A percentile compares a stretch with the other conserved stretches of the same genome.
These are phyloP conservation scores for Suillus luteus DNA, from an alignment of 768 basidiomycete genomes.

Conservation along the genomic window DNA sequence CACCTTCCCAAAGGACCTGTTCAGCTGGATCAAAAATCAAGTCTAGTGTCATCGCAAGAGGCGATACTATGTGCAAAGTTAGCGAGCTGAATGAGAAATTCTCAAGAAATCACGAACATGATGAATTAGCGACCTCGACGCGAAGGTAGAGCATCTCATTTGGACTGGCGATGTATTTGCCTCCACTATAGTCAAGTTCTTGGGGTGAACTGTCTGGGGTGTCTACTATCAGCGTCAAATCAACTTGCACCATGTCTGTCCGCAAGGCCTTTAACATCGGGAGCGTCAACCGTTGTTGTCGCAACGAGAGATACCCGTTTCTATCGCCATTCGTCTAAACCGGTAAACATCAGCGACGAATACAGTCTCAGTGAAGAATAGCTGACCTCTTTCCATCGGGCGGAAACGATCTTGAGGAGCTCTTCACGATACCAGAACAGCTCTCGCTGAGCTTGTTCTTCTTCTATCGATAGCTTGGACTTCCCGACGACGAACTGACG, in stretches of 20 bases:
- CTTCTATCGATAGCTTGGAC: constrained; percentile 56
- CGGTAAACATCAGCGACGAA: constrained; percentile 7
- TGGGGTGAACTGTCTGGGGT: constrained; percentile 20
- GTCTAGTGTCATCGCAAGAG: constrained; percentile 55
- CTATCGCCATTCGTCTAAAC: constrained; percentile 77
- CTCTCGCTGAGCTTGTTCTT: constrained; percentile 69
- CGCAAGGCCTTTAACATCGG: constrained; percentile 81
- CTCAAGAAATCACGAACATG: constrained; percentile 48
- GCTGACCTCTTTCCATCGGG: constrained; percentile 85
- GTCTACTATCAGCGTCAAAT: constrained; percentile 49
- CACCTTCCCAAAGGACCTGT: constrained; percentile 71
- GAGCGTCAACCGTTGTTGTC: constrained; percentile 74
- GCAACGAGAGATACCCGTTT: constrained; percentile 72
- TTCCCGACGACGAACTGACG: constrained; percentile 90
- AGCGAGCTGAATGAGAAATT: constrained; percentile 9
- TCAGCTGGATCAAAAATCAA: constrained; percentile 59
- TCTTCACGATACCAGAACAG: constrained; percentile 97
- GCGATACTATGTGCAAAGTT: constrained; percentile 41
- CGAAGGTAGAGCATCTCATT: constrained; percentile 68
- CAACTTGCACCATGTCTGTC: constrained; percentile 62
- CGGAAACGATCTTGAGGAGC: constrained; percentile 66
- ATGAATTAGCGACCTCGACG: constrained; percentile 61
- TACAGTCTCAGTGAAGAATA: background rate
- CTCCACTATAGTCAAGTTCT: constrained; percentile 24
- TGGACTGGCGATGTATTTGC: constrained; percentile 51